Evolutionary conservation across 2,329 filamentous ascomycete genomes (phyloP).

Genomic region (Teratosphaeria destructans): DNA sequence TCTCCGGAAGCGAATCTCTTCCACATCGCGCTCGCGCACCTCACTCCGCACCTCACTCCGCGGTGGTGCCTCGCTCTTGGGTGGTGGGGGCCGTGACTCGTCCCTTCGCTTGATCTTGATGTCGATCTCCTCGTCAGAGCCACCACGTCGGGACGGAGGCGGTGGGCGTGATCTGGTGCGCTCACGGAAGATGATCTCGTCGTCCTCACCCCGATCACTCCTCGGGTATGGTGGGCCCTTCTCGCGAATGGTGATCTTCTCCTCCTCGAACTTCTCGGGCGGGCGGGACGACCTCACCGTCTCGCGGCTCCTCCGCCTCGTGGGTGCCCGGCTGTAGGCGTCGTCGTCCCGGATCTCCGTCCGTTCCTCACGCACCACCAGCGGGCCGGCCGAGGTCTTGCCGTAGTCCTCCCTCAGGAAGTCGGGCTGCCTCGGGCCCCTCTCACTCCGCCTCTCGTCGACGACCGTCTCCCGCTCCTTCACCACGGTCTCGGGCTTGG

Average conservation of each 20-base stretch:
- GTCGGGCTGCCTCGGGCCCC: slow-evolving; percentile 36
- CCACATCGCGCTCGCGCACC: slow-evolving; percentile 20
- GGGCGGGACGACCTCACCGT: slow-evolving; percentile 18
- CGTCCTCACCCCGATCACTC: slow-evolving; percentile 19
- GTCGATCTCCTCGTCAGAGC: slow-evolving; percentile 25
- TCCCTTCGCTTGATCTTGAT: slow-evolving; percentile 24
- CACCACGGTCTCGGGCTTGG: slow-evolving; percentile 17
- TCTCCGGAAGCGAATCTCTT: slow-evolving; percentile 40
- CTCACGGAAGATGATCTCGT: slow-evolving; percentile 32
- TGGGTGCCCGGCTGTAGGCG: slow-evolving; percentile 17
- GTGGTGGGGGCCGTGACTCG: slow-evolving; percentile 14
- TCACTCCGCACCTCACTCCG: slow-evolving; percentile 21
- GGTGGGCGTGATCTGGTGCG: slow-evolving; percentile 24
- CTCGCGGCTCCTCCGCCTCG: slow-evolving; percentile 18
- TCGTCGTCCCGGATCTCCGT: slow-evolving; percentile 29
- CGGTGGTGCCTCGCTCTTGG: slow-evolving; percentile 29
- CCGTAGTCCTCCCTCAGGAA: slow-evolving; percentile 43
- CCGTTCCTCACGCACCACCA: slow-evolving; percentile 34
- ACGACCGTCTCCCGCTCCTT: slow-evolving; percentile 23
- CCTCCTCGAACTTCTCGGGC: slow-evolving; percentile 31
- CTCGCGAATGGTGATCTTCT: slow-evolving; percentile 24
- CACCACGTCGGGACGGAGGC: slow-evolving; percentile 14
- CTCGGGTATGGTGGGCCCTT: slow-evolving; percentile 16
- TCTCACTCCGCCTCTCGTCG: slow-evolving; percentile 24
- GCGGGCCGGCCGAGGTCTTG: slow-evolving; percentile 29